Base-by-base conservation (phyloP, 208 protist genomes). In the Phytomonas sp. region DNA sequence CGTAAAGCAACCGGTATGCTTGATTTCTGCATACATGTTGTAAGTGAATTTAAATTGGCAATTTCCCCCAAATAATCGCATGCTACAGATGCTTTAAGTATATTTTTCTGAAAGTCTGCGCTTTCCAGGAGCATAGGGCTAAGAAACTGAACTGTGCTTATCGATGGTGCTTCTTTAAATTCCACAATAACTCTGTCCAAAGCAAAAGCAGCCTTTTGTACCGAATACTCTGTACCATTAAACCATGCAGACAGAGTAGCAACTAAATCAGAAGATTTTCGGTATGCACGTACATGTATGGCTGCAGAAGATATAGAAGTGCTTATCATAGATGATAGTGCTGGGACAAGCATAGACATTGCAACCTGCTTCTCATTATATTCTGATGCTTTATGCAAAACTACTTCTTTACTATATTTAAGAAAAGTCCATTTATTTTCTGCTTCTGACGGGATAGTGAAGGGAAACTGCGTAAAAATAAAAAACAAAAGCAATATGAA, bases 381-480 rank as follows among this genome's bases (percentile, higher is more conserved):
- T 29, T 10, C 5, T 30, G 30, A 69, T 30, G 49, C 65, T 29
- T 30, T n/a, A 19, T 0, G 37, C 65, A 32, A 69, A 69, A 40
- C 37, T 19, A 36, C 2, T 65, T 36, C 49, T 33, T 14, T 33
- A 26, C 7, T n/a, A 67, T 30, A 33, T 30, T 32, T 56, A 23
- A 26, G 16, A 5, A 67, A 65, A 16, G 26, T 33, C 36, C 49
- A 37, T 33, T 66, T 33, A 60, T n/a, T 40, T 69, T 69, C 31
- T 12, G 29, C 31, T 30, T n/a, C 10, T 56, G 29, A 12, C 26
- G 37, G 14, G 8, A 40, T 0, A 65, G 0, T 65, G 4, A 45
- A 65, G 33, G 37, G 33, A 5, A 49, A 65, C 59, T 65, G 16
- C 26, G 23, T 56, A 26, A 56, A 65, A 49, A 65, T 65, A 65